Evolutionary conservation across 78 protist species (phyloP), one percentile per base, ranked within the genome.

Genomic region (Isochrysis galbana): DNA sequence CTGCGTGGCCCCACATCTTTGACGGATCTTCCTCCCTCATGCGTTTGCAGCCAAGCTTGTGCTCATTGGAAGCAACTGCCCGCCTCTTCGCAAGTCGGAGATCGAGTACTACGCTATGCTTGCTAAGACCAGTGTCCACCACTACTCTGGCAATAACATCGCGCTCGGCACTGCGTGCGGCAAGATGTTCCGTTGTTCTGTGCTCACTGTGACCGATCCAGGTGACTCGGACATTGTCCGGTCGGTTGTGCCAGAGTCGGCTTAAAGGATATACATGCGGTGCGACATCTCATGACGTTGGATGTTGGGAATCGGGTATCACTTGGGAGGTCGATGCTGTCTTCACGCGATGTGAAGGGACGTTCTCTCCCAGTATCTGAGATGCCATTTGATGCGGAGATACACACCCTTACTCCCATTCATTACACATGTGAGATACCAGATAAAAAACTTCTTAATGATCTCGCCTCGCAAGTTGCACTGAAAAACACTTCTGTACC

Each of bases 151-250:
- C 80, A 94, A 94, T 98, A 99, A 99, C 98, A 95, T 98, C 70
- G 99, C 97, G 47, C 97, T 99, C 70, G 99, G 99, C 42, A 97
- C 99, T 21, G 98, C 99, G 26, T 98, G 99, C 96, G 99, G 99
- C 42, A 96, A 97, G 94, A 93, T 95, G 94, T 99, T 93, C 99
- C 97, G 99, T 93, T 96, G 95, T 47, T 77, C 96, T 21, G 92
- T 94, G 87, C 51, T 99, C 92, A 32, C 96, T 93, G 95, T 98
- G 96, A 97, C 98, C 78, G 99, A 99, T 92, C 95, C 95, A 4
- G 96, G 95, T 29, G 99, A 98, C 95, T 99, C 99, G 47, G 99
- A 99, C 93, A 99, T 99, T 95, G 45, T 98, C 93, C 94, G 94
- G 55, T 42, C 88, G 21, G 45, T 77, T 14, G 4, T 2, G 38